phyloP scores from a whole-genome alignment of 495 filamentous ascomycete genomes.

The Haplographium delicatum region DNA sequence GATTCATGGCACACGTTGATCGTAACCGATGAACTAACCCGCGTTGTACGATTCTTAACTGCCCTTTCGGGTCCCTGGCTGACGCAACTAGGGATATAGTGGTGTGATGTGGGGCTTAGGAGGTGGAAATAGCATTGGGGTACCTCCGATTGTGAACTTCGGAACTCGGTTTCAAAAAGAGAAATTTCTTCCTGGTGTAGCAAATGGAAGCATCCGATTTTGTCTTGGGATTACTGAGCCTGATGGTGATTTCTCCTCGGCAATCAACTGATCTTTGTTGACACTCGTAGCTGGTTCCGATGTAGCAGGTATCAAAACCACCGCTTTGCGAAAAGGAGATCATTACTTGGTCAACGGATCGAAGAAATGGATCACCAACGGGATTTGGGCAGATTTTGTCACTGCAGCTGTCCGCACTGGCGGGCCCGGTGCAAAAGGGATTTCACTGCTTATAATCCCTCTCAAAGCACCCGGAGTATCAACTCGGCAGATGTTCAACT shows the following conservation, averaged over 20 bases:
- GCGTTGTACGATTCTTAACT: constrained; percentile 23
- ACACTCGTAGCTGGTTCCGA: constrained; percentile 39
- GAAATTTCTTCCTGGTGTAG: constrained; percentile 45
- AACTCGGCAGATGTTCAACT: constrained; percentile 29
- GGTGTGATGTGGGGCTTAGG: constrained; percentile 45
- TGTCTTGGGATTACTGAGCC: constrained; percentile 54
- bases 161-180: constrained; percentile 44
- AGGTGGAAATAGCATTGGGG: constrained; percentile 48
- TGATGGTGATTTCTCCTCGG: constrained; percentile 25
- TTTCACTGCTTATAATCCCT: constrained; percentile 49
- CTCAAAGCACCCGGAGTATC: constrained; percentile 39
- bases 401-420: constrained; percentile 52
- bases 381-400: constrained; percentile 47
- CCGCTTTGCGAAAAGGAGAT: constrained; percentile 39
- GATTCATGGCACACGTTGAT: constrained; percentile 47
- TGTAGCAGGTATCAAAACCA: constrained; percentile 48
- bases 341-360: constrained; percentile 49
- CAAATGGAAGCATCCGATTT: constrained; percentile 42
- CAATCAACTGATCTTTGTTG: not conserved
- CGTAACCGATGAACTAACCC: constrained; percentile 40
- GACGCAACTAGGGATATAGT: constrained; percentile 29
- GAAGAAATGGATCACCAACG: constrained; percentile 58
- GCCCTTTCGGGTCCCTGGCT: not conserved
- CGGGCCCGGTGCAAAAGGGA: constrained; percentile 39
- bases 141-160: constrained; percentile 48